phyloP scores from a whole-genome alignment of 2,329 filamentous ascomycete genomes.

The Ophiocordyceps sinensis region DNA sequence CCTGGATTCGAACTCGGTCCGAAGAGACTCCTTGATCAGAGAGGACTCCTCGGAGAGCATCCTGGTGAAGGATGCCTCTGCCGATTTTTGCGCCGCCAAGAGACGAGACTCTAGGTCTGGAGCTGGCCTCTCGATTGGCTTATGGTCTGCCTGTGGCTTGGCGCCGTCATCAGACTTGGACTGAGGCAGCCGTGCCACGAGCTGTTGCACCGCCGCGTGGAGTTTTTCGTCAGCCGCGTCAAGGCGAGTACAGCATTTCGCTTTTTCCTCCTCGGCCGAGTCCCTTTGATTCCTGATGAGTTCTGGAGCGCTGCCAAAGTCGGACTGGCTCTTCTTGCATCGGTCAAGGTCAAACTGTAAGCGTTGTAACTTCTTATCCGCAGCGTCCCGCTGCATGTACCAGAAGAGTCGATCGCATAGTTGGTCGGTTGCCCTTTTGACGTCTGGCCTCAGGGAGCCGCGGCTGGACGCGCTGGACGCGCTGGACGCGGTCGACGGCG shows the following conservation, averaged over 20 bases:
- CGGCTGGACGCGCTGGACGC: background rate
- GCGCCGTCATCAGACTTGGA: background rate
- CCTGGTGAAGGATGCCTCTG: background rate
- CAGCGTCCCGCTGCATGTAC: conserved; percentile 6
- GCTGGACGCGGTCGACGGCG: background rate
- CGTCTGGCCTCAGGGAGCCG: background rate
- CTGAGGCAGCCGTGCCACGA: conserved; percentile 1
- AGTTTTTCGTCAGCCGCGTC: conserved; percentile 4
- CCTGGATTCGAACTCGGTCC: background rate
- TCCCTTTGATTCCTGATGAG: conserved; percentile 7
- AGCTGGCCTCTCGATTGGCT: too few species aligned
- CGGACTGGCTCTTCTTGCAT: conserved; percentile 5
- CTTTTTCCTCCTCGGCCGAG: conserved; percentile 2
- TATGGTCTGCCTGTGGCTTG: background rate
- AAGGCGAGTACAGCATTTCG: conserved; percentile 3
- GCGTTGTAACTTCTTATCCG: conserved; percentile 7
- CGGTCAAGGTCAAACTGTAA: conserved; percentile 6
- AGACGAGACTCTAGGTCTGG: too few species aligned
- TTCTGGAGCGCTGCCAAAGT: conserved; percentile 9
- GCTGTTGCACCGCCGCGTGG: background rate
- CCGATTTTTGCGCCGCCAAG: background rate
- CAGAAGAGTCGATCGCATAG: conserved; percentile 10
- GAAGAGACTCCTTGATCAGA: background rate
- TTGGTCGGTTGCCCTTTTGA: conserved; percentile 7
- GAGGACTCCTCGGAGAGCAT: background rate